Base-by-base conservation (phyloP, 2,329 filamentous ascomycete genomes). In the Acephala macrosclerotiorum region DNA sequence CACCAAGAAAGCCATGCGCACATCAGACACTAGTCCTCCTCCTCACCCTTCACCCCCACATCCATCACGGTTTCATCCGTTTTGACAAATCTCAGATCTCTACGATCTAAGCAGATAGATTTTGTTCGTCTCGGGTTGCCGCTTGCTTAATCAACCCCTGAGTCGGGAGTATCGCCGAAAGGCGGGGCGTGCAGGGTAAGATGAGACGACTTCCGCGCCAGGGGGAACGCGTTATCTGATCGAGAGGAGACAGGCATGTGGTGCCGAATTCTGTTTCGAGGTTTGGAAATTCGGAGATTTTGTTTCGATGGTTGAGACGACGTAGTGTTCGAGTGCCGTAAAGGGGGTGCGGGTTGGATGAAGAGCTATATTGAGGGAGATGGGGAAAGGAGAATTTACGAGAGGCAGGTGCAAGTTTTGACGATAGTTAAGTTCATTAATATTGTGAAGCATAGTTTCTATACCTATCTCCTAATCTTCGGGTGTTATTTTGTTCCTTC, bases 21-120 rank as follows among this genome's bases (percentile, higher is more conserved):
- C 45, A 49, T 49, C 45, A 26, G 16, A 49, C 45, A 49, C 45
- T 49, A 42, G 22, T 49, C 5, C n/a, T 26, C 45, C 45, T 49
- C 45, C 25, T n/a, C 29, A 4, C 4, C 29, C 4, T 9, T 9
- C 29, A 9, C 29, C 29, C 4, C 38, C 4, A 42, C 38, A n/a
- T 42, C 18, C 38, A 42, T 42, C 38, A 14, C 12, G 18, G 38
- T 42, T 42, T n/a, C 38, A 42, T n/a, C 38, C 38, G 29, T 42
- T 42, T n/a, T 42, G 45, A 22, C 45, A 49, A 25, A 20, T 25
- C 22, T n/a, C 38, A 14, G 29, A 33, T 33, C 29, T 33, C 29
- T n/a, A 6, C 16, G 40, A 42, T 42, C 40, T 42, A 42, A 42
- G 16, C 14, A n/a, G 40, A 42, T 42, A 33, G 29, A 33, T 33